Evolutionary conservation across 192 early-diverging fungal species (phyloP).

Genomic region (Dissophora globulifera): DNA sequence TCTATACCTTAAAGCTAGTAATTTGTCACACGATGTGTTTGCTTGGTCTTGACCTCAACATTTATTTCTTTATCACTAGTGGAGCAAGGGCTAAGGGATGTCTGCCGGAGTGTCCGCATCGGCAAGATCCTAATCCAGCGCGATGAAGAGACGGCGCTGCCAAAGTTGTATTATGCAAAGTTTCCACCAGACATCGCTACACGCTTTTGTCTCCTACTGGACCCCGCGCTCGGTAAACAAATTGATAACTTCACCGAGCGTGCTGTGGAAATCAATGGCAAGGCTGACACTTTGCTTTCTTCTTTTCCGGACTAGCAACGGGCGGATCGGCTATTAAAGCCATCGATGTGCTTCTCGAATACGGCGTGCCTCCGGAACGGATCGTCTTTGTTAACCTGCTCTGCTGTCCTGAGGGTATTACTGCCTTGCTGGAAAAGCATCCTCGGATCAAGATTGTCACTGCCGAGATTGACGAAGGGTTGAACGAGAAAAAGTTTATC

Average conservation of each 20-base stretch:
- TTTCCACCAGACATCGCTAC: slow-evolving; percentile 83
- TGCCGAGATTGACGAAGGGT: slow-evolving; percentile 78
- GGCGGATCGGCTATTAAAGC: slow-evolving; percentile 92
- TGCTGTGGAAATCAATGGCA: too few relatives aligned
- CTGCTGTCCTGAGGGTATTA: slow-evolving; percentile 83
- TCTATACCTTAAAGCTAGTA: too few relatives aligned
- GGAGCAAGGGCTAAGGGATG: slow-evolving; percentile 84
- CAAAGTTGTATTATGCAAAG: slow-evolving; percentile 91
- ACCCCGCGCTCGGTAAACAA: slow-evolving; percentile 84
- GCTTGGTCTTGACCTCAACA: too few relatives aligned
- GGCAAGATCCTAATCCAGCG: slow-evolving; percentile 94
- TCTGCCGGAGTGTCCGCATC: slow-evolving; percentile 77
- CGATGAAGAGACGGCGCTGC: slow-evolving; percentile 87
- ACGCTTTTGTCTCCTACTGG: slow-evolving; percentile 84
- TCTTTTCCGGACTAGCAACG: slow-evolving; percentile 65
- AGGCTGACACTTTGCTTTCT: neutral
- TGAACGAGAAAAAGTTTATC: slow-evolving; percentile 86
- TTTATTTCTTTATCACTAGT: too few relatives aligned
- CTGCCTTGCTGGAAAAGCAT: slow-evolving; percentile 69
- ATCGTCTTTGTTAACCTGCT: slow-evolving; percentile 92
- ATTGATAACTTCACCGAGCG: too few relatives aligned
- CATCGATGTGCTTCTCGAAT: slow-evolving; percentile 80
- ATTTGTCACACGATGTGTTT: too few relatives aligned
- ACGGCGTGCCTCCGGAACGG: slow-evolving; percentile 79
- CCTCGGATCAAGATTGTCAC: slow-evolving; percentile 86